Conservation (phyloP, 306 rosid genomes). For the Vicia sativa region DNA sequence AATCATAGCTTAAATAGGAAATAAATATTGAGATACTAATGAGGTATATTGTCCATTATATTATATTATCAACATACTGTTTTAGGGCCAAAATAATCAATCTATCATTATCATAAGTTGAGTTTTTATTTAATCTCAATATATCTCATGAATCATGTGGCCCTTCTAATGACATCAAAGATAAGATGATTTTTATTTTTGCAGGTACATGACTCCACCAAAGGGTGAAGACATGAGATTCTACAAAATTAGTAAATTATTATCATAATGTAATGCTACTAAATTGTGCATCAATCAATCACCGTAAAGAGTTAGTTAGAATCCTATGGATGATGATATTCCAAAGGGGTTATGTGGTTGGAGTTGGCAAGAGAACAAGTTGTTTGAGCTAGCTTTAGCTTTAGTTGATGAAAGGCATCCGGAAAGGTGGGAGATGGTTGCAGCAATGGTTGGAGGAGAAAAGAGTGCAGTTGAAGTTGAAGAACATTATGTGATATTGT, state of each 20-base stretch:
- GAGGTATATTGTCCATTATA: conserved; percentile 37
- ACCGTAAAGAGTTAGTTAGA: conserved; percentile 6
- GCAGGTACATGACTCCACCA: conserved; percentile 33
- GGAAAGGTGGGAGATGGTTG: conserved; percentile 67
- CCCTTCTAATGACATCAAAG: conserved; percentile 24
- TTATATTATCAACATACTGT: conserved; percentile 40
- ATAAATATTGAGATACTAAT: conserved; percentile 31
- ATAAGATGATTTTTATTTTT: conserved; percentile 21
- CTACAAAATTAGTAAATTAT: background rate
- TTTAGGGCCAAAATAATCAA: conserved; percentile 40
- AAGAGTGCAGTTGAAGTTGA: conserved; percentile 74
- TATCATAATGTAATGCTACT: conserved; percentile 39
- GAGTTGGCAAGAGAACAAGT: conserved; percentile 90
- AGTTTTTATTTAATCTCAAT: conserved; percentile 29
- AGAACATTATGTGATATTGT: conserved; percentile 59
- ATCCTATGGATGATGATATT: conserved; percentile 41
- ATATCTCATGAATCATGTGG: conserved; percentile 22
- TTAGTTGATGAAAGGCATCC: conserved; percentile 74
- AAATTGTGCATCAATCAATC: conserved; percentile 4
- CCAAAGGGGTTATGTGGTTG: conserved; percentile 53
- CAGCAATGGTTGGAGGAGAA: conserved; percentile 70
- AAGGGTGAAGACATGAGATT: conserved; percentile 13
- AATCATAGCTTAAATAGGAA: conserved; percentile 36
- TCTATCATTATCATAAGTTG: conserved; percentile 15
- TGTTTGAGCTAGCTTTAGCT: conserved; percentile 79